Percentiles rank a stretch among this genome's conserved stretches.
Evolutionary conservation across 1,139 yeast species (phyloP).

Genomic region (Saccharomyces hybrid): DNA sequence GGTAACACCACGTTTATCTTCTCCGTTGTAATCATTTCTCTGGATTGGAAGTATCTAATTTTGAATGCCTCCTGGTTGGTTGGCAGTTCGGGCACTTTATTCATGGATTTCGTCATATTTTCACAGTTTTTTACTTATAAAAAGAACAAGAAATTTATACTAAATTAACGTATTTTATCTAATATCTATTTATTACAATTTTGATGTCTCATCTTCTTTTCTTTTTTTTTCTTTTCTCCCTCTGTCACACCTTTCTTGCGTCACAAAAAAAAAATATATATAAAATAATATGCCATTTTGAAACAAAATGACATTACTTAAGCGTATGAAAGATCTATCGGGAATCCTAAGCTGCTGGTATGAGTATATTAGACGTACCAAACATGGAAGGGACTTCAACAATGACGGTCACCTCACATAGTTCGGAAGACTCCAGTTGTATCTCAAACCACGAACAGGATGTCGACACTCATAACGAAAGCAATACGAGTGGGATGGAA

Average conservation of each 20-base stretch:
- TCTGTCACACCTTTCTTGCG: neutral
- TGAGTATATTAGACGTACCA: neutral
- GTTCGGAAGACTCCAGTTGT: neutral
- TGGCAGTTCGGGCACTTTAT: slow-evolving; percentile 83
- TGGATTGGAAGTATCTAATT: slow-evolving; percentile 59
- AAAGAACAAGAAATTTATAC: neutral
- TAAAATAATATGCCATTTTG: neutral
- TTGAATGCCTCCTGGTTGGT: slow-evolving; percentile 89
- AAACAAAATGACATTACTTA: neutral
- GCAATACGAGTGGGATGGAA: neutral
- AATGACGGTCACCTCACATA: neutral
- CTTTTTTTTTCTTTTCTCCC: neutral
- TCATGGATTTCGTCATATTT: slow-evolving; percentile 77
- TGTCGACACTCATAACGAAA: neutral
- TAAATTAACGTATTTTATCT: neutral
- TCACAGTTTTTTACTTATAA: slow-evolving; percentile 77
- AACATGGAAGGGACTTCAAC: neutral
- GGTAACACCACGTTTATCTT: slow-evolving; percentile 88
- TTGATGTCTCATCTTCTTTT: neutral
- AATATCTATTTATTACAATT: neutral
- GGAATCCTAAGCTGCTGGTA: neutral
- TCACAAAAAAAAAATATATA: neutral
- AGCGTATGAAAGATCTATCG: no score
- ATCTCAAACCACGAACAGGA: neutral
- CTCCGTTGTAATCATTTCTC: slow-evolving; percentile 70